Evolutionary conservation across 2,329 filamentous ascomycete species (phyloP).

Genomic region (Fusarium nelsonii): DNA sequence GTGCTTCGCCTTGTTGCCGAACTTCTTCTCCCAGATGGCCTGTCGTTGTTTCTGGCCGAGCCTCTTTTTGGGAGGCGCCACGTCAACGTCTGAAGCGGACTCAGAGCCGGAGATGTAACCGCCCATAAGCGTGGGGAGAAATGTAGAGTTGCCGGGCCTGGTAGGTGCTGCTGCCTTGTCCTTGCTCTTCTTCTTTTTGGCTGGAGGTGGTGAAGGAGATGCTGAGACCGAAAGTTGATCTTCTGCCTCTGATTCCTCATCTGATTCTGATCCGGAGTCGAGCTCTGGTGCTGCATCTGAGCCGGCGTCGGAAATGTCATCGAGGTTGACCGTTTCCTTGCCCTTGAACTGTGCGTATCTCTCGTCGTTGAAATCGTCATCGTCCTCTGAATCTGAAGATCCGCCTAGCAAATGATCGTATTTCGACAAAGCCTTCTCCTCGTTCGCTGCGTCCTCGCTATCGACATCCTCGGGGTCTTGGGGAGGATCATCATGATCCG

Average conservation of each 20-base stretch:
- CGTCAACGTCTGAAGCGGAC: slow-evolving; percentile 75
- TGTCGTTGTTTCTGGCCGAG: slow-evolving; percentile 83
- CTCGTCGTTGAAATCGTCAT: slow-evolving; percentile 55
- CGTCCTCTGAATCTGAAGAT: slow-evolving; percentile 57
- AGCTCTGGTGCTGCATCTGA: slow-evolving; percentile 51
- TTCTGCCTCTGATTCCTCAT: slow-evolving; percentile 8
- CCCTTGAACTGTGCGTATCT: slow-evolving; percentile 50
- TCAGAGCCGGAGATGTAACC: slow-evolving; percentile 85
- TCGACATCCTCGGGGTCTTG: slow-evolving; percentile 37
- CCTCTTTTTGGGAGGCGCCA: slow-evolving; percentile 75
- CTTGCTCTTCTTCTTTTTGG: slow-evolving; percentile 53
- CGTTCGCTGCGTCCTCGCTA: slow-evolving; percentile 47
- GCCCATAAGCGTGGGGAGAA: slow-evolving; percentile 81
- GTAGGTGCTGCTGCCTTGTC: slow-evolving; percentile 18
- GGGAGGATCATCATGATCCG: slow-evolving; percentile 41
- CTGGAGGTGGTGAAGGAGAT: slow-evolving; percentile 53
- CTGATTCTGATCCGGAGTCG: slow-evolving; percentile 45
- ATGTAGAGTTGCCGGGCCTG: slow-evolving; percentile 63
- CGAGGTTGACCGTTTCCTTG: slow-evolving; percentile 54
- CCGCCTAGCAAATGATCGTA: slow-evolving; percentile 61
- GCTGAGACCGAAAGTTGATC: slow-evolving; percentile 47
- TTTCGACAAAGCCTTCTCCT: slow-evolving; percentile 55
- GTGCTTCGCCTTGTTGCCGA: slow-evolving; percentile 77
- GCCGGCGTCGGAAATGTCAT: slow-evolving; percentile 57
- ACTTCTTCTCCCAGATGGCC: slow-evolving; percentile 85